Evolutionary conservation across 2,329 filamentous ascomycete species (phyloP), one percentile per base, ranked within the genome.

Genomic region (Aureobasidium sp.): DNA sequence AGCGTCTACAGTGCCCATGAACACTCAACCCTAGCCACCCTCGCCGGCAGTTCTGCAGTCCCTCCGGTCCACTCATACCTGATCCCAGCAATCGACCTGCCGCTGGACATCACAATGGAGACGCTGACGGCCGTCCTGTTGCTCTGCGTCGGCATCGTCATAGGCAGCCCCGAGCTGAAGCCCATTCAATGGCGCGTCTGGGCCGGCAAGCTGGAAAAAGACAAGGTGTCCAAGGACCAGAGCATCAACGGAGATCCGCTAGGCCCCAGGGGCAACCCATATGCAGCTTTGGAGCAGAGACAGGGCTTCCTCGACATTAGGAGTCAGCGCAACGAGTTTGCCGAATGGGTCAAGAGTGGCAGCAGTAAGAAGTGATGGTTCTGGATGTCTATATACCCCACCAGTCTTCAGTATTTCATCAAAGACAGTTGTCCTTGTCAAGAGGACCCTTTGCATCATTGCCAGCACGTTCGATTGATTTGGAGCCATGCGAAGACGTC

Each of bases 1-100:
- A 99, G 94, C 66, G 95, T 92, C 77, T 99, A 97, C 77, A 99
- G 94, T 57, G 91, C 92, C 50, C 89, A 96, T 75, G 94, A 99
- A 77, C 90, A 96, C 77, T 88, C 90, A 7, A 81, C 86, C 24
- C 83, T 96, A 54, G 78, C 79, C 59, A 72, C 78, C 47, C 33
- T 72, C 79, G 45, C 69, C 77, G 4, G 70, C 77, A 29, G 73
- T 80, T 4, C 74, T 57, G 70, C 75, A 62, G 66, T 72, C 66
- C 62, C 73, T 60, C 56, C 44, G 7, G 56, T 40, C 44, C 60
- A 50, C 27, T 59, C 42, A 40, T 62, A 50, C 60, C 53, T 48
- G 15, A 66, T 71, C 33, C 66, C 71, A 1, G 70, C 69, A 50
- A 66, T 71, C 52, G 68, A 69, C 42, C 81, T 97, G 1, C 93